Evolutionary conservation across 352 stramenopile genomes (phyloP).

Genomic region (Peronospora destructor): DNA sequence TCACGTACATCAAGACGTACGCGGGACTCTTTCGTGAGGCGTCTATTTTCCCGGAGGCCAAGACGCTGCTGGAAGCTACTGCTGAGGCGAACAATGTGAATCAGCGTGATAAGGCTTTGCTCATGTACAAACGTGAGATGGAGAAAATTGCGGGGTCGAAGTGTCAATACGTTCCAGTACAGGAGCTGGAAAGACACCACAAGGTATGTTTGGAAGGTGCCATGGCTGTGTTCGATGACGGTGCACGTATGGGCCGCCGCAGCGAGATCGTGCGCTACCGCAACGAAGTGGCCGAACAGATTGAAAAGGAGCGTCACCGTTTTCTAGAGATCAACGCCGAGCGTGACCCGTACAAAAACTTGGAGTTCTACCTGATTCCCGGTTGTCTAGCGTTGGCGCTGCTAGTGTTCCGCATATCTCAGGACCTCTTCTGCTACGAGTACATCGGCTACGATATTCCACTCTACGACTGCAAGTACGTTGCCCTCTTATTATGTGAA

Average conservation of each 20-base stretch:
- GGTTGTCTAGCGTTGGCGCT: slow-evolving; percentile 84
- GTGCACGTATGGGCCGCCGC: slow-evolving; percentile 92
- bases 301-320: slow-evolving; percentile 84
- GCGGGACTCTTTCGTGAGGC: slow-evolving; percentile 93
- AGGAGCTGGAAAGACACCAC: slow-evolving; percentile 89
- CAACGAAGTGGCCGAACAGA: slow-evolving; percentile 76
- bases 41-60: slow-evolving; percentile 94
- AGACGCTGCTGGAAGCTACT: slow-evolving; percentile 96
- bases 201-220: slow-evolving; percentile 68
- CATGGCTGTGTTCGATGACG: slow-evolving; percentile 89
- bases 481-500: slow-evolving; percentile 11
- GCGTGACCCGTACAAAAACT: slow-evolving; percentile 92
- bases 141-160: slow-evolving; percentile 82
- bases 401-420: slow-evolving; percentile 84
- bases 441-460: slow-evolving; percentile 79
- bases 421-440: slow-evolving; percentile 82
- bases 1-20: slow-evolving; percentile 96
- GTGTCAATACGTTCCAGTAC: slow-evolving; percentile 82
- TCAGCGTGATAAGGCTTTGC: slow-evolving; percentile 74
- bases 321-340: slow-evolving; percentile 93
- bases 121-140: slow-evolving; percentile 93
- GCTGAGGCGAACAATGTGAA: slow-evolving; percentile 97
- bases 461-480: slow-evolving; percentile 89
- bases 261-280: slow-evolving; percentile 87
- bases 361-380: slow-evolving; percentile 91